phyloP scores from a whole-genome alignment of 2,329 filamentous ascomycete species.

The Penicillium janthinellum region DNA sequence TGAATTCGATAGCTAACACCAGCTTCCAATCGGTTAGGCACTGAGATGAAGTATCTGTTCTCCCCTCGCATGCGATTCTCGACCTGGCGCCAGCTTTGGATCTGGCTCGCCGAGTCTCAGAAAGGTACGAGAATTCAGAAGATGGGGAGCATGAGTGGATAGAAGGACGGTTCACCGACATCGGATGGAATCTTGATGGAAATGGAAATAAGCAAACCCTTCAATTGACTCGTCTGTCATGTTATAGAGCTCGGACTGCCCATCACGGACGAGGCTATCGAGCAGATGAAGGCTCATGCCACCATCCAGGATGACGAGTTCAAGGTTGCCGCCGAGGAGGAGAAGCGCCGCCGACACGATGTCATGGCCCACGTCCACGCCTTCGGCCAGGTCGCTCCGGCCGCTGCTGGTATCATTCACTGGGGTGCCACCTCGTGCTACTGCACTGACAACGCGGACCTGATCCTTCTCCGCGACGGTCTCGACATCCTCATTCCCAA shows the following conservation, averaged over 20 bases:
- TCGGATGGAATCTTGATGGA: constrained; percentile 9
- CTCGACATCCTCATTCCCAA: constrained; percentile 76
- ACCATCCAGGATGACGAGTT: constrained; percentile 79
- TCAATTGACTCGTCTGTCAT: constrained; percentile 29
- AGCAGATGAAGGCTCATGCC: constrained; percentile 73
- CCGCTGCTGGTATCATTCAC: constrained; percentile 82
- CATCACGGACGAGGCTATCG: constrained; percentile 73
- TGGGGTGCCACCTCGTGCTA: constrained; percentile 64
- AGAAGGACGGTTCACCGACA: constrained; percentile 13
- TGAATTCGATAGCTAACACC: constrained; percentile 14
- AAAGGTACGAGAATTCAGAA: constrained; percentile 45
- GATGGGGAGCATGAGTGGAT: constrained; percentile 2
- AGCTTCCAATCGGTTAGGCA: constrained; percentile 35
- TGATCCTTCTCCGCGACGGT: constrained; percentile 75
- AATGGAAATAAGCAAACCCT: not conserved
- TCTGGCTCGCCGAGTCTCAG: constrained; percentile 79
- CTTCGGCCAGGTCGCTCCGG: constrained; percentile 72
- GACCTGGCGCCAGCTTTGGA: constrained; percentile 84
- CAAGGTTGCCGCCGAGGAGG: constrained; percentile 71
- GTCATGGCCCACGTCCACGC: constrained; percentile 70
- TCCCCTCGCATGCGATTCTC: constrained; percentile 71
- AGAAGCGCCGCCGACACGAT: constrained; percentile 70
- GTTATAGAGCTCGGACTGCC: constrained; percentile 68
- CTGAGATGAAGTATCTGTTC: constrained; percentile 79
- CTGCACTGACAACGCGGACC: constrained; percentile 72